Conservation (phyloP, 805 yeast genomes). For the Nakazawaea peltata region DNA sequence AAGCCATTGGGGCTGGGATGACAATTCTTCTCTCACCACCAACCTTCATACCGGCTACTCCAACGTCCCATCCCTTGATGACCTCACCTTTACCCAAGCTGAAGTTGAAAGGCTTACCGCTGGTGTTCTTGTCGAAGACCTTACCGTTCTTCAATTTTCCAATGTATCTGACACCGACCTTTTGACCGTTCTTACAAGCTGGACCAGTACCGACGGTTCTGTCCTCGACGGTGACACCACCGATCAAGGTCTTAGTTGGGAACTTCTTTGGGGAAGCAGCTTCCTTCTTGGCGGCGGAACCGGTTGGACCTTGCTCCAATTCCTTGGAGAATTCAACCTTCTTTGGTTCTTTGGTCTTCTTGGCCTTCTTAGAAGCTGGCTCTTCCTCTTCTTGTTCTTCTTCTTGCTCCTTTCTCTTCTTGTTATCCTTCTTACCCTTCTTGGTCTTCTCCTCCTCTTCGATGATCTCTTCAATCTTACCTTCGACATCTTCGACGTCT, state of each 20-base stretch:
- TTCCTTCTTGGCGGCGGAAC: slow-evolving; percentile 20
- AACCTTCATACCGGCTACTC: slow-evolving; percentile 97
- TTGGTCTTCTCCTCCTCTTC: slow-evolving; percentile 42
- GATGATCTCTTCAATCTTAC: slow-evolving; percentile 66
- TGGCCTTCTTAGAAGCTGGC: slow-evolving; percentile 22
- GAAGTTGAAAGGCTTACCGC: slow-evolving; percentile 92
- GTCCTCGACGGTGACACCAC: slow-evolving; percentile 93
- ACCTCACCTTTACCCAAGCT: slow-evolving; percentile 96
- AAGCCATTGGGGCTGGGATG: slow-evolving; percentile 94
- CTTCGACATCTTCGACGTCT: slow-evolving; percentile 62
- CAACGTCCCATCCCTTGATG: slow-evolving; percentile 97
- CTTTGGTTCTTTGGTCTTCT: slow-evolving; percentile 39
- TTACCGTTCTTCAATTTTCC: slow-evolving; percentile 97
- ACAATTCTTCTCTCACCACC: slow-evolving; percentile 98
- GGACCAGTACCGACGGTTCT: slow-evolving; percentile 85
- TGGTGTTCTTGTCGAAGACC: slow-evolving; percentile 93
- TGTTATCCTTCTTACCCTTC: slow-evolving; percentile 20
- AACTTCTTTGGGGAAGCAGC: slow-evolving; percentile 37
- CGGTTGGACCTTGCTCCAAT: slow-evolving; percentile 91
- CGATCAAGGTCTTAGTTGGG: slow-evolving; percentile 74
- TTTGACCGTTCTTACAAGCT: slow-evolving; percentile 79
- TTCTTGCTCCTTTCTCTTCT: slow-evolving; percentile 10
- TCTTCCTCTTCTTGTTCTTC: slow-evolving; percentile 10
- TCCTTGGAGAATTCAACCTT: slow-evolving; percentile 86
- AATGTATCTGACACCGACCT: slow-evolving; percentile 93